Evolutionary conservation across 768 basidiomycete genomes (phyloP).

Genomic region (Pulveroboletus sp.): DNA sequence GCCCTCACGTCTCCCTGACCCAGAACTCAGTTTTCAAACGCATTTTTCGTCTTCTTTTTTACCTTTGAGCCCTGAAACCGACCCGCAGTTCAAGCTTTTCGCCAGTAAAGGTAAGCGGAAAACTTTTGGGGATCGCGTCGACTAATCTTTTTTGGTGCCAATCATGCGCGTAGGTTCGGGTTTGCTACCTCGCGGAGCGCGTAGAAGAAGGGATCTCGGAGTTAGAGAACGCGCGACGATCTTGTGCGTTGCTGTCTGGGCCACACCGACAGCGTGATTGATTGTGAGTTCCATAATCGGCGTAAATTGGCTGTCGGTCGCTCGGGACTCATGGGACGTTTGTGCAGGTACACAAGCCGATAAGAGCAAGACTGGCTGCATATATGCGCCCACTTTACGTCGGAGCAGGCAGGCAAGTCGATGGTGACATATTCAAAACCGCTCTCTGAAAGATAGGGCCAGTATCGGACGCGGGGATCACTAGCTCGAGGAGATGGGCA

Average conservation of each 20-base stretch:
- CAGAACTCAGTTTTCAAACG: slow-evolving; percentile 3
- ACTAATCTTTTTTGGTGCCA: neutral
- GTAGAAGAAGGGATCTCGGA: neutral
- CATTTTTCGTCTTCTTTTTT: neutral
- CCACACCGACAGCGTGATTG: neutral
- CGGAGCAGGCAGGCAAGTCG: slow-evolving; percentile 3
- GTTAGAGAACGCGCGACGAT: neutral
- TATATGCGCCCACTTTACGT: slow-evolving; percentile 22
- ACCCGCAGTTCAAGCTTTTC: neutral
- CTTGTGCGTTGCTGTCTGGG: slow-evolving; percentile 1
- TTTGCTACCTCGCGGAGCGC: neutral
- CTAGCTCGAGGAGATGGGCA: neutral
- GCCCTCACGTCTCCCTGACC: slow-evolving; percentile 7
- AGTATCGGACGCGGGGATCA: slow-evolving; percentile 1
- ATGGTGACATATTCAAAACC: slow-evolving; percentile 9
- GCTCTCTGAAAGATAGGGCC: slow-evolving; percentile 6
- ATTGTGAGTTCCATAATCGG: neutral
- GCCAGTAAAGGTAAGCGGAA: slow-evolving; percentile 15
- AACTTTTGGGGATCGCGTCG: slow-evolving; percentile 1
- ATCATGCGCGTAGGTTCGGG: neutral
- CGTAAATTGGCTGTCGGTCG: slow-evolving; percentile 10
- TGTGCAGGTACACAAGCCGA: neutral
- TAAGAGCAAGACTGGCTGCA: slow-evolving; percentile 4
- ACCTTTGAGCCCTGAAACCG: neutral
- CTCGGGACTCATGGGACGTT: neutral